Evolutionary conservation across 116 monocot species (phyloP).

Genomic region (Dioscorea cayenensis): DNA sequence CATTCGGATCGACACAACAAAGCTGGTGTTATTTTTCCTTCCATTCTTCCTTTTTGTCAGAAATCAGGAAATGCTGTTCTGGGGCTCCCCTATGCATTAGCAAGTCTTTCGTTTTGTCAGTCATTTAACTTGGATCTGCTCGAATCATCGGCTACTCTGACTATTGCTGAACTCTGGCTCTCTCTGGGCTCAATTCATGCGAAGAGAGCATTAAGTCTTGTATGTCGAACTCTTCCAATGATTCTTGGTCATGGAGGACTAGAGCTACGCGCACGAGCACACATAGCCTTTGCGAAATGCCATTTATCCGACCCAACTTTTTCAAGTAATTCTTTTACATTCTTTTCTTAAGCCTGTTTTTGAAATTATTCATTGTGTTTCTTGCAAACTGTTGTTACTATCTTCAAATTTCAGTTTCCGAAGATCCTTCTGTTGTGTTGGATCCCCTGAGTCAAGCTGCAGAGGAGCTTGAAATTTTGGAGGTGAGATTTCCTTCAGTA

Average conservation of each 20-base stretch:
- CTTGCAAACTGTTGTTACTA: not conserved
- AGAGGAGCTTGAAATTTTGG: conserved; percentile 69
- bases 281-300: conserved; percentile 70
- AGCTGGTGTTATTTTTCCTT: not conserved
- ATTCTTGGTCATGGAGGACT: conserved; percentile 97
- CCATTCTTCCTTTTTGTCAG: conserved; percentile 21
- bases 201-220: conserved; percentile 57
- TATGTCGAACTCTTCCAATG: conserved; percentile 53
- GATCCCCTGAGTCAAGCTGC: conserved; percentile 76
- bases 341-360: not conserved
- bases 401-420: conserved; percentile 32
- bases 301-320: conserved; percentile 64
- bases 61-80: conserved; percentile 84
- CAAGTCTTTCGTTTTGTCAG: conserved; percentile 83
- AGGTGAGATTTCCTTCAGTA: conserved; percentile 26
- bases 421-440: conserved; percentile 52
- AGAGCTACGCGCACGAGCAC: conserved; percentile 76
- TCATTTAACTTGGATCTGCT: conserved; percentile 94
- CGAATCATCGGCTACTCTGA: conserved; percentile 78
- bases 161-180: conserved; percentile 83
- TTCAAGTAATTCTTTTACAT: conserved; percentile 34
- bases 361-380: not conserved
- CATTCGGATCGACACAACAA: not conserved
- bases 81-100: conserved; percentile 84
- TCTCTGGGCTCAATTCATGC: conserved; percentile 76